Base-by-base conservation (phyloP, 2,329 filamentous ascomycete species). In the Mycogone perniciosa region DNA sequence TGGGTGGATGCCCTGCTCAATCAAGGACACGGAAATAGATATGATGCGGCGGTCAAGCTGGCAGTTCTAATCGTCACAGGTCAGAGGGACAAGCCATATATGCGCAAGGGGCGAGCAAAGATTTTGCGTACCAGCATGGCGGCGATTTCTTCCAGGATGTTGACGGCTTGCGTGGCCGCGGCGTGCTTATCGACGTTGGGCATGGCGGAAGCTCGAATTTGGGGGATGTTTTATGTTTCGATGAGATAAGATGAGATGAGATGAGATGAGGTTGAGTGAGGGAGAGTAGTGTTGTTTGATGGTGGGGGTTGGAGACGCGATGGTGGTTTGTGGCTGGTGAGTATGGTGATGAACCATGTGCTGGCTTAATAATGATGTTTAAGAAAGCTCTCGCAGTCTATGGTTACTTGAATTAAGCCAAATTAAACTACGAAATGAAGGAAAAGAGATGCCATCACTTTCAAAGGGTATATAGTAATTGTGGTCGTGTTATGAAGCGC, bases 1-100 rank as follows among this genome's bases (percentile, higher is more conserved):
- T 0, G 93, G 93, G 64, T 96, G 96, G 31, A 97, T 89, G 10
- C 93, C 93, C 64, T 96, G 96, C 71, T 99, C 93, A 60, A 99
- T 95, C 68, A 99, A 80, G 48, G 90, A 96, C 54, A 97, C 92
- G 70, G 93, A 99, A 56, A 96, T 88, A 3, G 91, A 96, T 13
- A 99, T 76, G 20, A 91, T 90, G 48, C 90, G 86, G 31, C 92
- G 84, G 68, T 96, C 91, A 42, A 99, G 83, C 57, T 95, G 82
- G 55, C 92, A 96, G 71, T 97, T 96, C 92, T 97, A 35, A 40
- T 37, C 26, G 44, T 56, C 39, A 55, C 48, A 37, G 33, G 8
- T 48, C n/a, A 5, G 41, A 13, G 51, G 26, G 5, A 7, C 26
- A 6, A 13, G 13, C 13, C 31, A 37, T 27, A 8, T 13, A 27